A percentile compares a stretch with the other conserved stretches of the same genome.
phyloP scores from a whole-genome alignment of 805 yeast genomes.

The Candida easanensis region DNA sequence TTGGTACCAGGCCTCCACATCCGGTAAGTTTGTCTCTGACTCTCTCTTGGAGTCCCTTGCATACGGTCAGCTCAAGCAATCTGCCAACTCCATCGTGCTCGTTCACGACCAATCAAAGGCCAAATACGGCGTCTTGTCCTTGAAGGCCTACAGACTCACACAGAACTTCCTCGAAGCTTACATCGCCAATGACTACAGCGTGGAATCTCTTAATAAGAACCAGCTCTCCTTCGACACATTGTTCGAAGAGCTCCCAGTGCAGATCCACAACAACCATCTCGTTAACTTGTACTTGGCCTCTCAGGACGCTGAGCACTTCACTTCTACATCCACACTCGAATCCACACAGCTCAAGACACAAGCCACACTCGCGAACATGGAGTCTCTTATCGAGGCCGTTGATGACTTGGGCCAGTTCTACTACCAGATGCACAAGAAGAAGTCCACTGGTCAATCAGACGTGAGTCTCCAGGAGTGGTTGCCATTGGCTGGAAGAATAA shows the following conservation, averaged over 20 bases:
- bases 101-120: slow-evolving; percentile 71
- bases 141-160: slow-evolving; percentile 69
- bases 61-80: slow-evolving; percentile 55
- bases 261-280: slow-evolving; percentile 65
- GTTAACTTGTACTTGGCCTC: slow-evolving; percentile 52
- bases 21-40: slow-evolving; percentile 67
- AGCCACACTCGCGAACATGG: slow-evolving; percentile 20
- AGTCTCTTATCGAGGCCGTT: slow-evolving; percentile 24
- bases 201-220: slow-evolving; percentile 57
- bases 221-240: slow-evolving; percentile 63
- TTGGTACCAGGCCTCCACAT: slow-evolving; percentile 71
- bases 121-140: slow-evolving; percentile 56
- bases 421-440: slow-evolving; percentile 27
- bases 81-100: slow-evolving; percentile 51
- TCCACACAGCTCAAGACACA: slow-evolving; percentile 19
- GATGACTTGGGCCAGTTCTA: slow-evolving; percentile 26
- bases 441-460: slow-evolving; percentile 6
- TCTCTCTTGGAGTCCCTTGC: slow-evolving; percentile 68
- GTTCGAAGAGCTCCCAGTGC: slow-evolving; percentile 68
- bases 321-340: slow-evolving; percentile 19
- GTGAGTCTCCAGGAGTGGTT: slow-evolving; percentile 27
- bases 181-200: slow-evolving; percentile 53
- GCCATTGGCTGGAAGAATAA: slow-evolving; percentile 30
- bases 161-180: slow-evolving; percentile 54
- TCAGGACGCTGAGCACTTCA: slow-evolving; percentile 19